Conservation (phyloP, 257 asterid species). For the Verbena officinalis region DNA sequence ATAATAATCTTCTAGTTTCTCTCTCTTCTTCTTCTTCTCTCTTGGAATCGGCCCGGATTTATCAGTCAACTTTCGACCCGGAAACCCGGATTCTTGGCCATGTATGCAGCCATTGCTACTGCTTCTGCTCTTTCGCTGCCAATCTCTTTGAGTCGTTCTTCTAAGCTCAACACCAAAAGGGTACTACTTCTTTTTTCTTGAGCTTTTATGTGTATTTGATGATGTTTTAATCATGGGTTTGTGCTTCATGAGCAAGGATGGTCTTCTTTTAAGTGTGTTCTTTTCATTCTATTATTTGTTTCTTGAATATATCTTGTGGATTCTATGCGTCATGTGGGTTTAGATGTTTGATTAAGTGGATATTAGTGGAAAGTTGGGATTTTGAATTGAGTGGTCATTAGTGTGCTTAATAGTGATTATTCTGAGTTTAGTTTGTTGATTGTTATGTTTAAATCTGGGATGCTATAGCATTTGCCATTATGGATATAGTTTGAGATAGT, state of each 20-base stretch:
- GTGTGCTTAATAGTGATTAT: not conserved
- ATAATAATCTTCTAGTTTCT: not conserved
- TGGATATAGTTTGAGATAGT: not conserved
- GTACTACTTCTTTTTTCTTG: constrained; percentile 27
- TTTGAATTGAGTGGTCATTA: not conserved
- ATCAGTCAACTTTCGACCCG: not conserved
- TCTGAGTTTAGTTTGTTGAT: not conserved
- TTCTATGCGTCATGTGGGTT: not conserved
- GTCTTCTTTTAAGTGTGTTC: not conserved
- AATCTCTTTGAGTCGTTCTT: constrained; percentile 44
- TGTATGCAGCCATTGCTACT: constrained; percentile 65
- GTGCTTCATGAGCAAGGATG: not conserved
- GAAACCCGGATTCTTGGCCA: constrained; percentile 29
- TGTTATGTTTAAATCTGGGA: too few species aligned
- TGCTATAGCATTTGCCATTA: not conserved
- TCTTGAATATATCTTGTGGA: not conserved
- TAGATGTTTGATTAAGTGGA: not conserved
- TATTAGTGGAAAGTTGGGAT: not conserved
- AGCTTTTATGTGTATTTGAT: not conserved
- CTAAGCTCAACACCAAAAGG: constrained; percentile 50
- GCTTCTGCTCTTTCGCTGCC: constrained; percentile 69
- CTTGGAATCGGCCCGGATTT: constrained; percentile 5
- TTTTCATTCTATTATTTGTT: not conserved
- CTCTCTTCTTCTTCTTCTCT: not conserved
- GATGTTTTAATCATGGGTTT: not conserved